A percentile compares a stretch with the other conserved stretches of the same genome.
Conservation (phyloP, 495 filamentous ascomycete genomes). For the Hypoxylon intermedium region DNA sequence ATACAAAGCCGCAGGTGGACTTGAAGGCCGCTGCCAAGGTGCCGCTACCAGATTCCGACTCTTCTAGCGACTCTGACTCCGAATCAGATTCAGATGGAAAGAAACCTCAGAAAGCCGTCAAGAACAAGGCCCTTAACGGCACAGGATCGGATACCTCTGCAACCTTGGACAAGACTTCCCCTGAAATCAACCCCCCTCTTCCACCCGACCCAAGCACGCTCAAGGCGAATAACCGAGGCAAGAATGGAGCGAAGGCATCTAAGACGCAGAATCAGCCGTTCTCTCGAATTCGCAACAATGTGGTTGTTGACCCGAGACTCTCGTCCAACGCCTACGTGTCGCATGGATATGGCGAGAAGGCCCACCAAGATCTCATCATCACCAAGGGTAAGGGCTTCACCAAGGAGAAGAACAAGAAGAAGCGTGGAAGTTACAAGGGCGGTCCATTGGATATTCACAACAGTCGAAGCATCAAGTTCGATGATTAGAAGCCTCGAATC, state of each 20-base stretch:
- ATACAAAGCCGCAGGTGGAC: constrained; percentile 43
- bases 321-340: constrained; percentile 76
- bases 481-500: constrained; percentile 62
- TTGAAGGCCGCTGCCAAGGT: constrained; percentile 61
- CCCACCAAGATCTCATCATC: constrained; percentile 83
- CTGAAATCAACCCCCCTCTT: constrained; percentile 54
- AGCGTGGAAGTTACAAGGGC: constrained; percentile 85
- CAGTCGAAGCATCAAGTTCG: constrained; percentile 85
- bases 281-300: constrained; percentile 66
- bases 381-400: constrained; percentile 98
- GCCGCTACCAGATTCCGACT: constrained; percentile 50
- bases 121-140: constrained; percentile 25
- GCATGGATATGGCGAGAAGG: constrained; percentile 88
- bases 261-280: constrained; percentile 68
- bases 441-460: constrained; percentile 78
- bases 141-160: constrained; percentile 48
- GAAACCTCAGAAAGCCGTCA: constrained; percentile 39
- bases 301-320: constrained; percentile 64
- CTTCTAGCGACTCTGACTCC: constrained; percentile 44
- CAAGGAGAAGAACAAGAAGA: constrained; percentile 99
- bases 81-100: constrained; percentile 46
- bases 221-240: constrained; percentile 56
- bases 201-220: constrained; percentile 55
- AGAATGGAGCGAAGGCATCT: constrained; percentile 40
- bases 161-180: constrained; percentile 52